Evolutionary conservation across 768 basidiomycete genomes (phyloP), one percentile per base, ranked within the genome.

Genomic region (Clitopilus passeckerianus): DNA sequence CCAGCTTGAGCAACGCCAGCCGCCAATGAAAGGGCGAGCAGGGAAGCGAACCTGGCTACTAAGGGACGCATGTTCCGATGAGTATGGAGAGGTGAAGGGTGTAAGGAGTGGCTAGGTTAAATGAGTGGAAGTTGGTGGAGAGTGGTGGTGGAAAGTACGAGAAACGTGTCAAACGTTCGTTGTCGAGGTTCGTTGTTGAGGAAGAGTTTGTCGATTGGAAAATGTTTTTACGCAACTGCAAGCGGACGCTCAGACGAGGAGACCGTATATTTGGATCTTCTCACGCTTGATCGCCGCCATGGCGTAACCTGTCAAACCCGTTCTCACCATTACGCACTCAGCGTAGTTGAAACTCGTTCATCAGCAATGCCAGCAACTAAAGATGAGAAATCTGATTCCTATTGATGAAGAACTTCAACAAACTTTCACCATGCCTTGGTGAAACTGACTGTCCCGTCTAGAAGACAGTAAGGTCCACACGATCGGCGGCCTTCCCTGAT

Each of bases 21-120:
- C 6, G 54, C 61, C 50, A 68, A 52, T 16, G 64, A 66, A 27
- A 71, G 63, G 33, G 65, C 57, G 60, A 69, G 53, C 34, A 63
- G 57, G 35, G 58, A 60, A 22, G 60, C 30, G 54, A 62, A 57
- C 46, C 46, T 50, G 54, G 63, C 34, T 14, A 59, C 53, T 34
- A 62, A 59, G 34, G 63, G 63, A 46, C 50, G 46, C 66, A 69
- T 66, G 57, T 15, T 52, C 34, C 43, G 55, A n/a, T 7, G 27
- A 8, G 34, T 23, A 20, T 35, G n/a, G 52, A 20, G 23, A 14
- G 55, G 44, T 46, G 6, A 46, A 9, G 9, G 18, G 46, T 10
- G 46, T 50, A 50, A 50, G 10, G 46, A 50, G 46, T 22, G 46
- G 18, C 46, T 50, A 15, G 37, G 10, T 14, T 41, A 18, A 50